phyloP scores from a whole-genome alignment of 1,284 basidiomycete genomes.

The Cutaneotrichosporon sp. region DNA sequence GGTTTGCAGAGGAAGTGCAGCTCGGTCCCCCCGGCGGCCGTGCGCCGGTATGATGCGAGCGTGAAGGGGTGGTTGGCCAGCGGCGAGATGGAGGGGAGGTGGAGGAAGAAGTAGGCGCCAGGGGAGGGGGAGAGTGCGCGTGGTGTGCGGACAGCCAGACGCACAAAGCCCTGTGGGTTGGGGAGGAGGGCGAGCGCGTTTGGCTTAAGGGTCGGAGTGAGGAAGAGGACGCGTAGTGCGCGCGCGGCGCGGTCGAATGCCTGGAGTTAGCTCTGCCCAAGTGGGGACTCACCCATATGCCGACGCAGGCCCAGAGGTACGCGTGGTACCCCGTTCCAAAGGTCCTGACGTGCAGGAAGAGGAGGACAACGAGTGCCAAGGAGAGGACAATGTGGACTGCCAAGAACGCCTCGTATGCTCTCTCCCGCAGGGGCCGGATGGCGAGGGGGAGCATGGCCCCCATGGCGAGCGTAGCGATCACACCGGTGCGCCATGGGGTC shows the following conservation, averaged over 20 bases:
- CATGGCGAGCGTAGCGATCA: constrained; percentile 27
- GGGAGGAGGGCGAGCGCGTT: constrained; percentile 25
- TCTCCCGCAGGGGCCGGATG: constrained; percentile 24
- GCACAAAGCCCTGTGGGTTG: constrained; percentile 27
- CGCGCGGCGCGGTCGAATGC: constrained; percentile 35
- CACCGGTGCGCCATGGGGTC: constrained; percentile 12
- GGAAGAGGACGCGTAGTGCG: constrained; percentile 25
- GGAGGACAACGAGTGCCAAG: constrained; percentile 24
- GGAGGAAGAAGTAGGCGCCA: constrained; percentile 39
- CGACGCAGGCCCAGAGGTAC: constrained; percentile 34
- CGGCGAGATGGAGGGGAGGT: constrained; percentile 29
- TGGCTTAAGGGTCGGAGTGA: constrained; percentile 25
- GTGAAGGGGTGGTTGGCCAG: constrained; percentile 44
- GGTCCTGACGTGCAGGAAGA: constrained; percentile 32
- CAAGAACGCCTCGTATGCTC: constrained; percentile 37
- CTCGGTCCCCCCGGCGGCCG: constrained; percentile 7
- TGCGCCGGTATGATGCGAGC: constrained; percentile 27
- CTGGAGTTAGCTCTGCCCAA: not conserved
- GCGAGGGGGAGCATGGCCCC: constrained; percentile 27
- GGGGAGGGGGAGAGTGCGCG: constrained; percentile 26
- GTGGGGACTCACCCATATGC: constrained; percentile 24
- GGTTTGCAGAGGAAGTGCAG: constrained; percentile 36
- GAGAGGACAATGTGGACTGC: constrained; percentile 37
- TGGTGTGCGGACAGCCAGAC: constrained; percentile 28
- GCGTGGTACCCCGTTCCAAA: constrained; percentile 25